Evolutionary conservation across 2,329 filamentous ascomycete species (phyloP).

Genomic region (Cercospora zeina): DNA sequence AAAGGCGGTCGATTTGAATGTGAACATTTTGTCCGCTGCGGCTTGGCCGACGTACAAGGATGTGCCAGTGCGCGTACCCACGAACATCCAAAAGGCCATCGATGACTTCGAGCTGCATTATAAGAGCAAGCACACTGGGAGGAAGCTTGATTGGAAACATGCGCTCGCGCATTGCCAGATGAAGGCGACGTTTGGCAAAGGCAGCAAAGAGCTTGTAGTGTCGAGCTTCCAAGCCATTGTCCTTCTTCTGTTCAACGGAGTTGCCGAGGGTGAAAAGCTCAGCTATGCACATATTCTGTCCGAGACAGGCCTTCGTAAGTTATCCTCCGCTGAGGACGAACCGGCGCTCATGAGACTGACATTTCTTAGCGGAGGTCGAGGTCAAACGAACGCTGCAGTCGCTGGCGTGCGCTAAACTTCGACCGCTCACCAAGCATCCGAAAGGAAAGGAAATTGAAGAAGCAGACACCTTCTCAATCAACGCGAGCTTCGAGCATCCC

Average conservation of each 20-base stretch:
- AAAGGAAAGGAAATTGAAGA: conserved; percentile 72
- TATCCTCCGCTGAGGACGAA: not conserved
- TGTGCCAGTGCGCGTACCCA: conserved; percentile 70
- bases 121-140: conserved; percentile 82
- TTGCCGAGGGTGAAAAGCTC: conserved; percentile 63
- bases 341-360: conserved; percentile 26
- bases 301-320: conserved; percentile 69
- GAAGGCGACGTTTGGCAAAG: conserved; percentile 75
- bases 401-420: conserved; percentile 84
- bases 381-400: conserved; percentile 91
- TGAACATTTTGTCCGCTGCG: conserved; percentile 85
- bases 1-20: conserved; percentile 71
- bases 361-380: conserved; percentile 63
- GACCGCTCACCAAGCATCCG: conserved; percentile 81
- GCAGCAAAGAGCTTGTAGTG: conserved; percentile 68
- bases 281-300: conserved; percentile 73
- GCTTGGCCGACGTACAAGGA: conserved; percentile 94
- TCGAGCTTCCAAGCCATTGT: conserved; percentile 91
- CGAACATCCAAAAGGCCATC: conserved; percentile 72
- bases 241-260: conserved; percentile 82
- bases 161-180: conserved; percentile 87
- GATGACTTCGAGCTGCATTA: conserved; percentile 84
- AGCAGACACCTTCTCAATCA: conserved; percentile 83
- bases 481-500: conserved; percentile 71
- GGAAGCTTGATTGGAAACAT: conserved; percentile 88